These are phyloP conservation scores for Termitomyces sp. DNA, from an alignment of 768 basidiomycete species.

Conservation along the genomic window DNA sequence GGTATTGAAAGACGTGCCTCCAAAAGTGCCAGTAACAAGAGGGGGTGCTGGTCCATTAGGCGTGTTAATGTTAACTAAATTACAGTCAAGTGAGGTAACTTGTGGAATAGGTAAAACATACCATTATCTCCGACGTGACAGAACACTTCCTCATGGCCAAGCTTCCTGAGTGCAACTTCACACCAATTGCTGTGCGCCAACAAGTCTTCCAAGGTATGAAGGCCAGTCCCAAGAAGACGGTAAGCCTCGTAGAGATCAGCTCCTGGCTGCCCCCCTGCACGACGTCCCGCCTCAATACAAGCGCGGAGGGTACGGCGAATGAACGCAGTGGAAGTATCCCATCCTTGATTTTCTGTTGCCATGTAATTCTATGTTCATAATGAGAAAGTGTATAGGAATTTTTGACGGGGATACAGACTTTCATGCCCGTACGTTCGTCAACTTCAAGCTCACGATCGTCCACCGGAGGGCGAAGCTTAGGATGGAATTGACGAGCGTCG, in stretches of 20 bases:
- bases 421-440: slow-evolving; percentile 78
- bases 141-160: slow-evolving; percentile 72
- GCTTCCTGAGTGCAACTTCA: slow-evolving; percentile 65
- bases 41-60: slow-evolving; percentile 57
- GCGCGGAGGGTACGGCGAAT: slow-evolving; percentile 57
- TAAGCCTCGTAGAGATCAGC: slow-evolving; percentile 64
- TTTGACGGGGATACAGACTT: slow-evolving; percentile 34
- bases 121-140: slow-evolving; percentile 74
- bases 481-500: slow-evolving; percentile 69
- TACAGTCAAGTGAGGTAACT: neutral
- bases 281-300: slow-evolving; percentile 69
- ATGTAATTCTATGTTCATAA: slow-evolving; percentile 60
- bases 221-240: slow-evolving; percentile 63
- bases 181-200: slow-evolving; percentile 80
- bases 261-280: slow-evolving; percentile 49
- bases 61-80: slow-evolving; percentile 41
- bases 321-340: slow-evolving; percentile 73
- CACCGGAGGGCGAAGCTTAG: slow-evolving; percentile 73
- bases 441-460: slow-evolving; percentile 70
- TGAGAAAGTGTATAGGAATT: neutral
- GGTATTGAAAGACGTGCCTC: slow-evolving; percentile 28
- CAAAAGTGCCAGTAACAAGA: slow-evolving; percentile 67
- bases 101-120: slow-evolving; percentile 5
- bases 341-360: slow-evolving; percentile 61
- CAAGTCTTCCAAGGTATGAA: slow-evolving; percentile 72